Percentiles rank a stretch among this genome's conserved stretches.
These are phyloP conservation scores for Monosporascus sp. DNA, from an alignment of 2,329 filamentous ascomycete genomes.

Conservation along the genomic window DNA sequence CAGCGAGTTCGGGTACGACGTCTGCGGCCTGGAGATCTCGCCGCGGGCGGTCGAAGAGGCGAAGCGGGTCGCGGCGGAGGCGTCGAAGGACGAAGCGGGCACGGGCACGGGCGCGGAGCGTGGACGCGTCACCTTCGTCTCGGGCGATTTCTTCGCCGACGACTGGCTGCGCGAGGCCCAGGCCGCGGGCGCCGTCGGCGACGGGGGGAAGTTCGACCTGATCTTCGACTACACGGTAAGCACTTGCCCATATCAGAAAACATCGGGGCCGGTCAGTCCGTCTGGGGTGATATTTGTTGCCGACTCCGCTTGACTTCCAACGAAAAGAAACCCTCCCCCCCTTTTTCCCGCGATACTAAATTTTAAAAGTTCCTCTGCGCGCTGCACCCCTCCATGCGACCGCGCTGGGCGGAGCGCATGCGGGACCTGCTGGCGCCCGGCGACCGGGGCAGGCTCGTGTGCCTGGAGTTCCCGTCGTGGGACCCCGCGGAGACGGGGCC, in stretches of 20 bases:
- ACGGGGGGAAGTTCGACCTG: conserved; percentile 53
- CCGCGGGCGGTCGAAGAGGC: conserved; percentile 41
- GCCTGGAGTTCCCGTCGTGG: conserved; percentile 78
- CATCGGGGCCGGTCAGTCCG: too few species aligned
- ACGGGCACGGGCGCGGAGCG: conserved; percentile 33
- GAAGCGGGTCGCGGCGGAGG: conserved; percentile 32
- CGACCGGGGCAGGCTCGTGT: conserved; percentile 45
- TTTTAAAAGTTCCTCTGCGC: conserved; percentile 54
- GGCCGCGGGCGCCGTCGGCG: conserved; percentile 31
- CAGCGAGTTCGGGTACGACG: conserved; percentile 69
- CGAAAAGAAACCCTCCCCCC: not conserved
- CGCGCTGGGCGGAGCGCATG: conserved; percentile 50
- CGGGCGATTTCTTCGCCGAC: conserved; percentile 63
- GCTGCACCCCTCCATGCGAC: conserved; percentile 47
- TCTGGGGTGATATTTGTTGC: not conserved
- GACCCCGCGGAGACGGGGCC: conserved; percentile 44
- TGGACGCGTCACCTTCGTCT: conserved; percentile 51
- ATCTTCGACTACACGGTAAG: conserved; percentile 60
- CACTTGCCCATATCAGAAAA: too few species aligned
- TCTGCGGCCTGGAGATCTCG: conserved; percentile 67
- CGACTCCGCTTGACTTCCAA: not conserved
- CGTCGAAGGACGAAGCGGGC: conserved; percentile 37
- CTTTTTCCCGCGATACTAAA: not conserved
- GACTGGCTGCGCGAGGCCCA: conserved; percentile 46
- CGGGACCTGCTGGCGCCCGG: conserved; percentile 40